phyloP scores from a whole-genome alignment of 2,329 filamentous ascomycete species.

The Penicillium janthinellum region DNA sequence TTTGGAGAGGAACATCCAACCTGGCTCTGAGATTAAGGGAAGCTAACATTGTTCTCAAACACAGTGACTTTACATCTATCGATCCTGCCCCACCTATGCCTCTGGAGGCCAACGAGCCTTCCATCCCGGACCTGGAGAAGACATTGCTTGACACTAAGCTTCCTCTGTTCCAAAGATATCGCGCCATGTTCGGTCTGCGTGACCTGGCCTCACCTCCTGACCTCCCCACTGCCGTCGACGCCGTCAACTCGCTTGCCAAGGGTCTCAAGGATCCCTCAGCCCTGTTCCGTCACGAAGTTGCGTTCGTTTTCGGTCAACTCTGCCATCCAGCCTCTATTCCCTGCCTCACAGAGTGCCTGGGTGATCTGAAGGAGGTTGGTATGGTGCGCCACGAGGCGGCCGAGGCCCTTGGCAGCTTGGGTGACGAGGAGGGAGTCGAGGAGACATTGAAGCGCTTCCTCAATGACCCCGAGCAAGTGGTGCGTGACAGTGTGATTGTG shows the following conservation, averaged over 20 bases:
- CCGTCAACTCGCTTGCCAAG: slow-evolving; percentile 79
- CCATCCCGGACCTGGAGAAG: slow-evolving; percentile 73
- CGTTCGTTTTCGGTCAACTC: slow-evolving; percentile 96
- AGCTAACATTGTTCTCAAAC: slow-evolving; percentile 23
- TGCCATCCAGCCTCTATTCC: slow-evolving; percentile 97
- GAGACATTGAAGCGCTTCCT: slow-evolving; percentile 80
- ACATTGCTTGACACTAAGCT: slow-evolving; percentile 75
- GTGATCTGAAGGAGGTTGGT: slow-evolving; percentile 77
- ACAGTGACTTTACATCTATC: slow-evolving; percentile 90
- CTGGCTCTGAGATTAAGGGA: neutral
- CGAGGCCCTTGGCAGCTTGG: slow-evolving; percentile 90
- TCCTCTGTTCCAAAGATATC: slow-evolving; percentile 88
- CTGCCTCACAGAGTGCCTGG: slow-evolving; percentile 75
- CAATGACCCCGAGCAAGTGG: slow-evolving; percentile 87
- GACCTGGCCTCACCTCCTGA: slow-evolving; percentile 93
- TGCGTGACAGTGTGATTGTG: slow-evolving; percentile 91
- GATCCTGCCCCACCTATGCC: slow-evolving; percentile 91
- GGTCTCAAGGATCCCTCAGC: slow-evolving; percentile 85
- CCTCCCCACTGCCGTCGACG: slow-evolving; percentile 84
- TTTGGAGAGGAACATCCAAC: neutral
- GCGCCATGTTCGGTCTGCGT: slow-evolving; percentile 96
- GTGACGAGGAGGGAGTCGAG: slow-evolving; percentile 91
- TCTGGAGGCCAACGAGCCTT: slow-evolving; percentile 60
- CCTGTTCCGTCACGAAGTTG: slow-evolving; percentile 95
- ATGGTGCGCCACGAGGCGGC: slow-evolving; percentile 99